phyloP scores from a whole-genome alignment of 2,329 filamentous ascomycete species.

The Xylaria sp. region DNA sequence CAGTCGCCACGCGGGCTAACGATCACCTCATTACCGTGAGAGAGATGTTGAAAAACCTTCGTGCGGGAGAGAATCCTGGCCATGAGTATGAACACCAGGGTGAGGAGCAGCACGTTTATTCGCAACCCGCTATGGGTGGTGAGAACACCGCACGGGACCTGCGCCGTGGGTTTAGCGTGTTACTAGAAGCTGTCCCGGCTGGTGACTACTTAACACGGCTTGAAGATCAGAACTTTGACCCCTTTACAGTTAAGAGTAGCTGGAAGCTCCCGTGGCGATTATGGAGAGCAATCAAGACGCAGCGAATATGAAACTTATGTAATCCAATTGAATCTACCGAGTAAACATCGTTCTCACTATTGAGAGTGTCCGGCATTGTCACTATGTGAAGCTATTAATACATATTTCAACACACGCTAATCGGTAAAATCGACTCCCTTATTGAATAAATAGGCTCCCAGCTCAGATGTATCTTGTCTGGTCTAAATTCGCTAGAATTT shows the following conservation, averaged over 20 bases:
- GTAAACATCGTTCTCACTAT: neutral
- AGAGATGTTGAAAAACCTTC: constrained; percentile 84
- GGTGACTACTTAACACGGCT: constrained; percentile 77
- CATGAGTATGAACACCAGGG: constrained; percentile 89
- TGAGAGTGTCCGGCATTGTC: neutral
- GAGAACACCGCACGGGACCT: constrained; percentile 46
- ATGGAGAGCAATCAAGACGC: constrained; percentile 55
- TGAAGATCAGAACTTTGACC: constrained; percentile 82
- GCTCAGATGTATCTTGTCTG: too few species aligned
- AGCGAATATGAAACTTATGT: constrained; percentile 44
- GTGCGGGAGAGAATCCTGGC: constrained; percentile 71
- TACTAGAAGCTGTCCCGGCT: constrained; percentile 79
- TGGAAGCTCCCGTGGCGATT: constrained; percentile 88
- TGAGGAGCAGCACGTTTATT: constrained; percentile 68
- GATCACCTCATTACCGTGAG: constrained; percentile 93
- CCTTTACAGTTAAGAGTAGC: constrained; percentile 66
- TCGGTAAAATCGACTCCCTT: too few species aligned
- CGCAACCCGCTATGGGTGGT: constrained; percentile 36
- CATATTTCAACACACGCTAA: too few species aligned
- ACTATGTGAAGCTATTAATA: neutral
- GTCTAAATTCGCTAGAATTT: too few species aligned
- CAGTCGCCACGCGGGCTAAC: constrained; percentile 88
- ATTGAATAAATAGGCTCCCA: too few species aligned
- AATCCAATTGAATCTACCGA: neutral
- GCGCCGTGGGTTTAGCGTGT: constrained; percentile 72